Conservation (phyloP, 805 yeast species). For the Spathaspora boniae region DNA sequence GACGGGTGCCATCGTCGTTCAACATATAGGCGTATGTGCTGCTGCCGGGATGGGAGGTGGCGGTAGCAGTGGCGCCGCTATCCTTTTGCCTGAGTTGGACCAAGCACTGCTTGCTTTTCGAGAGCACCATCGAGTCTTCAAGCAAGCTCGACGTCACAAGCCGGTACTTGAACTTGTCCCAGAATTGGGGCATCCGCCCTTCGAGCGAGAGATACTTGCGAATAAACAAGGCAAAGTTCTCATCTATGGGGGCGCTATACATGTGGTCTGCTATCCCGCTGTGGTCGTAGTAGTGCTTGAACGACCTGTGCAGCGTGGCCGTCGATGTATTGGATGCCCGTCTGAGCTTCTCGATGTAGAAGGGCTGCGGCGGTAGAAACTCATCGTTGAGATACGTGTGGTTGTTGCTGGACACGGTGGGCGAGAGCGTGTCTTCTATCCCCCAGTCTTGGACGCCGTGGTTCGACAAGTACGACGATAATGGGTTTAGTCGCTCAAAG, state of each 20-base stretch:
- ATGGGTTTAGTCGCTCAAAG: no score
- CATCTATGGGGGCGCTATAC: constrained; percentile 18
- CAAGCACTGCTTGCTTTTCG: constrained; percentile 38
- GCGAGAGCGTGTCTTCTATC: constrained; percentile 22
- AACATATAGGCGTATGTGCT: not conserved
- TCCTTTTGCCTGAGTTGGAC: constrained; percentile 12
- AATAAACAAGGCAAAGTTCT: constrained; percentile 18
- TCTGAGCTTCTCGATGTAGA: no score
- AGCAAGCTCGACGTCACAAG: constrained; percentile 35
- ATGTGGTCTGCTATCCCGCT: no score
- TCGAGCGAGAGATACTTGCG: constrained; percentile 25
- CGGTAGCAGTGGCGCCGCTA: not conserved
- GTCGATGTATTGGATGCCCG: no score
- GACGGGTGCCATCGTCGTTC: constrained; percentile 22
- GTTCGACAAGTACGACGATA: no score
- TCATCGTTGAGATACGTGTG: no score
- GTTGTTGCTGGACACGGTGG: no score
- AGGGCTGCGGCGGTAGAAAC: no score
- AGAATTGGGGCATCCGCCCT: constrained; percentile 18
- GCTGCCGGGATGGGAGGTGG: not conserved
- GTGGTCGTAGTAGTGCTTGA: no score
- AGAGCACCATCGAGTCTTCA: constrained; percentile 40
- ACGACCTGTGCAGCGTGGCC: no score
- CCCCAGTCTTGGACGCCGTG: constrained; percentile 34
- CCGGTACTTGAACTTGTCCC: constrained; percentile 42